Conservation (phyloP, 495 filamentous ascomycete genomes). For the Niebla homalea region DNA sequence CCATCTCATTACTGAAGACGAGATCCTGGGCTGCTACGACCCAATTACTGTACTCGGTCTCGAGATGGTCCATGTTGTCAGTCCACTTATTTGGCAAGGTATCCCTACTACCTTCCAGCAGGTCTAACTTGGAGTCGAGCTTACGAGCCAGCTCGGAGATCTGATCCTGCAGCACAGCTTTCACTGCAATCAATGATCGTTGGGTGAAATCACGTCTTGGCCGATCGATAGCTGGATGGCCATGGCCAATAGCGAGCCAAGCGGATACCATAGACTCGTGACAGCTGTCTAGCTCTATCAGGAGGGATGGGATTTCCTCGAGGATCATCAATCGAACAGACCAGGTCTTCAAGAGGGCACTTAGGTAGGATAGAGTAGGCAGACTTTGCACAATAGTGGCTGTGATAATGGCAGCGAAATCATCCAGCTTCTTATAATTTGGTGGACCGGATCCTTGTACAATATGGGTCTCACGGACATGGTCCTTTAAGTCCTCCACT, state of each 20-base stretch:
- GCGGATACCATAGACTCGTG: conserved; percentile 50
- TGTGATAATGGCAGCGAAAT: conserved; percentile 79
- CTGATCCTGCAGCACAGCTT: conserved; percentile 49
- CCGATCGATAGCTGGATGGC: conserved; percentile 1
- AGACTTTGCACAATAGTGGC: conserved; percentile 76
- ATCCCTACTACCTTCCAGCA: conserved; percentile 69
- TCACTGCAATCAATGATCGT: conserved; percentile 47
- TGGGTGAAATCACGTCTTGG: conserved; percentile 23
- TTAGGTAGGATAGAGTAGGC: conserved; percentile 64
- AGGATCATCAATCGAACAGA: conserved; percentile 60
- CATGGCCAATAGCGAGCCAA: conserved; percentile 38
- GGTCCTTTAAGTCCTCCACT: conserved; percentile 80
- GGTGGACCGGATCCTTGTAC: conserved; percentile 37
- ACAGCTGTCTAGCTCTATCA: conserved; percentile 51
- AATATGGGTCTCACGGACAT: conserved; percentile 71
- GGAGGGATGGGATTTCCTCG: conserved; percentile 51
- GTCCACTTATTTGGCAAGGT: conserved; percentile 80
- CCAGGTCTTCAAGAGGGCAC: conserved; percentile 60
- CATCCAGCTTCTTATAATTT: conserved; percentile 53
- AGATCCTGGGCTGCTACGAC: conserved; percentile 39
- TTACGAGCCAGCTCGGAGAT: conserved; percentile 56
- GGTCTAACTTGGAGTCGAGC: conserved; percentile 73
- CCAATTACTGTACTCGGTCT: conserved; percentile 73
- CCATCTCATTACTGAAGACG: conserved; percentile 33
- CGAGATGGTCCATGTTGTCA: conserved; percentile 66